Evolutionary conservation across 176 grass and related monocot genomes (phyloP).

Genomic region (Juncus effusus): DNA sequence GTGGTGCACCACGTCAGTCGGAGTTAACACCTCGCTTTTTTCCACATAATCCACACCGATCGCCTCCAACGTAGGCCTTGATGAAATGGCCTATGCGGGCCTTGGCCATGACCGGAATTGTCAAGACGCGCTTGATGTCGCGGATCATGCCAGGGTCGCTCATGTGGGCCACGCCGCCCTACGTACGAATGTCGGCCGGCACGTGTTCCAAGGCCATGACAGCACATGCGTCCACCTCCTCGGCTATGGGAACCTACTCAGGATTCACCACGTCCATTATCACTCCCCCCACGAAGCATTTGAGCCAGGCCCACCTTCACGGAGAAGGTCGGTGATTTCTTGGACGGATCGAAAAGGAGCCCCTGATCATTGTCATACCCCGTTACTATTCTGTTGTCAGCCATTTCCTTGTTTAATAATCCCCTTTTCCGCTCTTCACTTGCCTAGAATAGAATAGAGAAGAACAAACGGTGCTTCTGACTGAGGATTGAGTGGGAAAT

Average conservation of each 20-base stretch:
- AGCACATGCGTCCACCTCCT: constrained; percentile 71
- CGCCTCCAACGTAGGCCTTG: constrained; percentile 65
- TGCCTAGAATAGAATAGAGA: neutral
- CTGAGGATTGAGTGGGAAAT: neutral
- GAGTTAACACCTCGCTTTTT: constrained; percentile 82
- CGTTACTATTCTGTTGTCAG: constrained; percentile 33
- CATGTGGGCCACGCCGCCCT: constrained; percentile 71
- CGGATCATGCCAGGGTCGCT: constrained; percentile 67
- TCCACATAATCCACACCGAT: constrained; percentile 80
- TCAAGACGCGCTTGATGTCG: constrained; percentile 88
- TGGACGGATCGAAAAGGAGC: constrained; percentile 33
- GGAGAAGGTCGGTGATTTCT: constrained; percentile 49
- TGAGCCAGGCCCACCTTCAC: constrained; percentile 71
- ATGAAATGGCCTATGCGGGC: constrained; percentile 88
- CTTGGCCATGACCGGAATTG: constrained; percentile 97
- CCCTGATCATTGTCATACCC: constrained; percentile 39
- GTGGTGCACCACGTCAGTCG: constrained; percentile 57
- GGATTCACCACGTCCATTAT: constrained; percentile 74
- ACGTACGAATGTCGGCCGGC: constrained; percentile 69
- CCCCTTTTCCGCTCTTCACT: neutral
- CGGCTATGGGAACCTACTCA: constrained; percentile 59
- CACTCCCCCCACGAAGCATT: constrained; percentile 73
- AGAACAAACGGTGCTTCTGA: neutral
- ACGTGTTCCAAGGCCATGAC: constrained; percentile 83
- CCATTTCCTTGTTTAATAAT: constrained; percentile 4